phyloP scores from a whole-genome alignment of 2,329 filamentous ascomycete genomes.

The Claviceps sp. region DNA sequence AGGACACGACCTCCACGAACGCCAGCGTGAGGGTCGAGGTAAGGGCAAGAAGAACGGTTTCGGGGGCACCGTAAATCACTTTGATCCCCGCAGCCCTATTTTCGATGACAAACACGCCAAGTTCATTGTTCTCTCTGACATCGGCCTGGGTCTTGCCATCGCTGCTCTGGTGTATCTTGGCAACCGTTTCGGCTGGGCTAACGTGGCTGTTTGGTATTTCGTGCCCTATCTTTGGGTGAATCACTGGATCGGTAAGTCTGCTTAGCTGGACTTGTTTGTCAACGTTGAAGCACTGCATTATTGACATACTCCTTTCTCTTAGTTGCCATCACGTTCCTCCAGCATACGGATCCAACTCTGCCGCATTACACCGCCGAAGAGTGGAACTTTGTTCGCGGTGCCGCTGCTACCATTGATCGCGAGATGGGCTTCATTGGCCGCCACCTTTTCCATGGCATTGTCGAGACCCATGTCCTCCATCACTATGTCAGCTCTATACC shows the following conservation, averaged over 20 bases:
- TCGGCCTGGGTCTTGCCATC: constrained; percentile 57
- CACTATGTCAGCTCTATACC: constrained; percentile 95
- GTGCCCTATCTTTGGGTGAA: constrained; percentile 95
- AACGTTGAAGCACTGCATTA: background rate
- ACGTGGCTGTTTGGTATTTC: constrained; percentile 90
- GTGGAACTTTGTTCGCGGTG: constrained; percentile 90
- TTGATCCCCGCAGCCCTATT: constrained; percentile 73
- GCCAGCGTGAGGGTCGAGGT: constrained; percentile 84
- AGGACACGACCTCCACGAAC: constrained; percentile 88
- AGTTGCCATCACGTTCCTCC: constrained; percentile 95
- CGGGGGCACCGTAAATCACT: constrained; percentile 82
- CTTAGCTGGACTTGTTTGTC: background rate
- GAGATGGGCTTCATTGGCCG: constrained; percentile 95
- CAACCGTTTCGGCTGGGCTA: constrained; percentile 68
- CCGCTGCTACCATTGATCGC: constrained; percentile 89
- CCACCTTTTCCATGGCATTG: constrained; percentile 82
- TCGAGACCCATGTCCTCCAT: constrained; percentile 95
- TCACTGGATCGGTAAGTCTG: constrained; percentile 84
- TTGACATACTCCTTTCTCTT: constrained; percentile 1
- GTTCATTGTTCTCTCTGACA: constrained; percentile 72
- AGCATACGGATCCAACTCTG: constrained; percentile 89
- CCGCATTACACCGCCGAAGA: constrained; percentile 78
- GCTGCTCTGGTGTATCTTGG: constrained; percentile 54
- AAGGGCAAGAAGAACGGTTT: constrained; percentile 81
- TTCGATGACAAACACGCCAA: constrained; percentile 87